These are phyloP conservation scores for Cucurbita argyrosperma DNA, from an alignment of 306 rosid species.

Conservation along the genomic window DNA sequence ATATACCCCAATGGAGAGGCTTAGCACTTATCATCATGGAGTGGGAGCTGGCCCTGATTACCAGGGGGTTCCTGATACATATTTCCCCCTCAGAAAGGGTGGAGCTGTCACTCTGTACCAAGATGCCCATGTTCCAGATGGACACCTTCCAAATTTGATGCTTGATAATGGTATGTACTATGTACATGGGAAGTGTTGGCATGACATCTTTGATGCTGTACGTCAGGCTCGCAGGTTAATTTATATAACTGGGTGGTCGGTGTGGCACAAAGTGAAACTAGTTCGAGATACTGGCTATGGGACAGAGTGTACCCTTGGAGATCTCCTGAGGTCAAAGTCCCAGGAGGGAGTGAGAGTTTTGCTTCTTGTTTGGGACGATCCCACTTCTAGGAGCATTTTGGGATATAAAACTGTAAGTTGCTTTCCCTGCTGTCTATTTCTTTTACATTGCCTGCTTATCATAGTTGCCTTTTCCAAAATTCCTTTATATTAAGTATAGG, in stretches of 20 bases:
- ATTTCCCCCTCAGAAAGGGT: conserved; percentile 85
- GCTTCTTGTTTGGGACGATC: conserved; percentile 97
- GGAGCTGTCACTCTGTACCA: conserved; percentile 79
- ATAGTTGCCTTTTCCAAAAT: background rate
- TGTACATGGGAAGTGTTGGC: conserved; percentile 83
- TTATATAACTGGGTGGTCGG: conserved; percentile 95
- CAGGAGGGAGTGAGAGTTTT: conserved; percentile 95
- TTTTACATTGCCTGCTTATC: background rate
- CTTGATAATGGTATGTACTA: conserved; percentile 53
- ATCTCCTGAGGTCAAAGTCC: conserved; percentile 71
- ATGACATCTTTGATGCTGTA: conserved; percentile 64
- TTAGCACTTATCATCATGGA: conserved; percentile 55
- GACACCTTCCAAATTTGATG: conserved; percentile 46
- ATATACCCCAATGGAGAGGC: conserved; percentile 58
- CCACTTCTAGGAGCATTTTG: conserved; percentile 79
- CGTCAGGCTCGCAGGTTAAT: conserved; percentile 52
- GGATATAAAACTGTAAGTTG: conserved; percentile 70
- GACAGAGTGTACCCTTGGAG: conserved; percentile 43
- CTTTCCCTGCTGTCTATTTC: background rate
- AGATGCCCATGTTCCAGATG: conserved; percentile 88
- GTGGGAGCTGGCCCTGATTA: conserved; percentile 88
- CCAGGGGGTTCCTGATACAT: conserved; percentile 80
- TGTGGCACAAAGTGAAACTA: conserved; percentile 77
- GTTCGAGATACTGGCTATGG: conserved; percentile 43
- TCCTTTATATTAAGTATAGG: background rate